Conservation (phyloP, 2,329 filamentous ascomycete genomes). For the Pseudopyricularia cyperi region DNA sequence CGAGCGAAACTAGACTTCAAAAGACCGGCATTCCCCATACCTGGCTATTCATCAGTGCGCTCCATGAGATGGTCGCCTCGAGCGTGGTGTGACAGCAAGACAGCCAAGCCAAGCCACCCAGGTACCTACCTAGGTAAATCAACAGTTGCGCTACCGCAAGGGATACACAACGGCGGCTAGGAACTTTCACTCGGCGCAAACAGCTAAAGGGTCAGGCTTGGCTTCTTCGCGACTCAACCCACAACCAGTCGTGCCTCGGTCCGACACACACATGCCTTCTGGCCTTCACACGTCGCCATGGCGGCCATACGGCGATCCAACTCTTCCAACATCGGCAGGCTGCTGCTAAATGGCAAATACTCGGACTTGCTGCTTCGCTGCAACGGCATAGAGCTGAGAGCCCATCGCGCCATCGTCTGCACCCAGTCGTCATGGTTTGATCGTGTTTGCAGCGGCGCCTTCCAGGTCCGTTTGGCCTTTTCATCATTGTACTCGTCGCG, state of each 20-base stretch:
- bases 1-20: no score
- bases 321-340: slow-evolving; percentile 1
- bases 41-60: no score
- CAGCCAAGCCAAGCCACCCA: no score
- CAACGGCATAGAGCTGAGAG: slow-evolving; percentile 14
- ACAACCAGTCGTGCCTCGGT: neutral
- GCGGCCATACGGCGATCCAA: neutral
- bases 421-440: slow-evolving; percentile 20
- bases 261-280: neutral
- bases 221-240: neutral
- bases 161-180: no score
- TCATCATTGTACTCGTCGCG: neutral
- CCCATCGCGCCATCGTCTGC: slow-evolving; percentile 21
- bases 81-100: no score
- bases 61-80: no score
- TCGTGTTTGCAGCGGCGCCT: slow-evolving; percentile 11
- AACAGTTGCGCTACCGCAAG: no score
- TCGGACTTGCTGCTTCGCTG: slow-evolving; percentile 21
- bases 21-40: no score
- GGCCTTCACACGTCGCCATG: neutral
- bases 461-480: slow-evolving; percentile 12
- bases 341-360: slow-evolving; percentile 9
- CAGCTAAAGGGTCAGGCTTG: no score
- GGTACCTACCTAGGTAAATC: no score
- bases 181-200: no score